Evolutionary conservation across 2,329 filamentous ascomycete genomes (phyloP).

Genomic region (Aspergillus neotritici): DNA sequence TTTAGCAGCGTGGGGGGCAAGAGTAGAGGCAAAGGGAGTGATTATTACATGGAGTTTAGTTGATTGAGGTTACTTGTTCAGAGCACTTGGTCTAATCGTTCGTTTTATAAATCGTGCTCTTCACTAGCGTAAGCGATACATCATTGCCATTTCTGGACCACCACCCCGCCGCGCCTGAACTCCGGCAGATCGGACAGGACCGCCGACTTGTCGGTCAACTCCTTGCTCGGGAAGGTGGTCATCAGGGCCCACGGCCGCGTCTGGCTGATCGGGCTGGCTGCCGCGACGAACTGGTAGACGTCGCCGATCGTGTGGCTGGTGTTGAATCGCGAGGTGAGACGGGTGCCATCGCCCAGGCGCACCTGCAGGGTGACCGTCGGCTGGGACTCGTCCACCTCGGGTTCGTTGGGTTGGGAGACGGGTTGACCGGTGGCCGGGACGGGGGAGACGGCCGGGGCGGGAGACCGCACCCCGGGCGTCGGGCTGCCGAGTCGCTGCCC

Average conservation of each 20-base stretch:
- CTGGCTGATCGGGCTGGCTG: slow-evolving; percentile 46
- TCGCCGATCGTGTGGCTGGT: slow-evolving; percentile 60
- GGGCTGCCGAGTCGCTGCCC: slow-evolving; percentile 60
- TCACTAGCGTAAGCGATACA: neutral
- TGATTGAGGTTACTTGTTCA: neutral
- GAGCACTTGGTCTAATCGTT: neutral
- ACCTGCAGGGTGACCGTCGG: slow-evolving; percentile 57
- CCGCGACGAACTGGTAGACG: slow-evolving; percentile 57
- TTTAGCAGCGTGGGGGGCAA: too few relatives aligned
- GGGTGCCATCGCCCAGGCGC: slow-evolving; percentile 58
- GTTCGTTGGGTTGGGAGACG: slow-evolving; percentile 29
- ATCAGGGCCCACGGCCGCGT: slow-evolving; percentile 54
- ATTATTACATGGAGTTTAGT: neutral
- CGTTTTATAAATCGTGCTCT: neutral
- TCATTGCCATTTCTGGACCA: slow-evolving; percentile 47
- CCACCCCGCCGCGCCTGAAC: slow-evolving; percentile 47
- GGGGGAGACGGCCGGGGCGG: slow-evolving; percentile 26
- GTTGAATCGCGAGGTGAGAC: slow-evolving; percentile 58
- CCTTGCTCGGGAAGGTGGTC: slow-evolving; percentile 61
- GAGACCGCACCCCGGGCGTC: slow-evolving; percentile 48
- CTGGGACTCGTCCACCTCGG: slow-evolving; percentile 52
- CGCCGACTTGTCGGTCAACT: slow-evolving; percentile 51
- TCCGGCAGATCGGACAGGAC: slow-evolving; percentile 44
- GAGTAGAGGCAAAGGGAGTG: neutral
- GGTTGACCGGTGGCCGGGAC: slow-evolving; percentile 17